Base-by-base conservation (phyloP, 1,284 basidiomycete genomes). In the Psilocybe mexicana region DNA sequence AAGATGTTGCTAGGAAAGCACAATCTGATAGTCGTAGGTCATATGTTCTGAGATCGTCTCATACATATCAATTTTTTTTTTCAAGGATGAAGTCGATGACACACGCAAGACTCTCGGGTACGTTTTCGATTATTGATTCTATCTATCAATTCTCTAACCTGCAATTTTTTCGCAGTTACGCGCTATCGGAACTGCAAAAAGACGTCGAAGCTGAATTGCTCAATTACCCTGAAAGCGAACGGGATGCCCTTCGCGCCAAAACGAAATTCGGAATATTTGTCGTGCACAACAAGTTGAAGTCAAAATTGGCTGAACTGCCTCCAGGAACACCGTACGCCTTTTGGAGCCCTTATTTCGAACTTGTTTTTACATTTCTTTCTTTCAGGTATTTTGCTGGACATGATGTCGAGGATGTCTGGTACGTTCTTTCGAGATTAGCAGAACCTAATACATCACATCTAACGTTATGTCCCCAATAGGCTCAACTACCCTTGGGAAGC, bases 201-300 rank as follows among this genome's bases (percentile, higher is more conserved):
- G 95, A 98, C 69, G 89, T 96, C 53, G 87, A 93, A 67, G 76
- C 76, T 62, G 92, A 93, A 68, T 78, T 94, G 23, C 66, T 78
- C 42, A 74, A 70, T 2, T 79, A 88, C 58, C 83, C 88, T 5
- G 87, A 88, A 69, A 72, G 79, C 10, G 87, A 94, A 68, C 86
- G 91, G 56, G 87, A 87, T 30, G 81, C 81, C 2, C 75, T 90
- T 57, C 84, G 86, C 60, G 67, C 67, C 1, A 72, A 75, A 0
- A 94, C 95, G 43, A 81, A 90, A 72, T 93, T 97, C 61, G 94
- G 85, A 1, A 79, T 96, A 64, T 98, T 97, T 70, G 94, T 96
- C 40, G 95, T 98, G 14, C 94, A 97, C 76, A 96, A 97, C 80
- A 97, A 97, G 77, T 78, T 86, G 61, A 96, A 96, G 77, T 78